Evolutionary conservation across 2,329 filamentous ascomycete species (phyloP).

Genomic region (Orbilia brochopaga): DNA sequence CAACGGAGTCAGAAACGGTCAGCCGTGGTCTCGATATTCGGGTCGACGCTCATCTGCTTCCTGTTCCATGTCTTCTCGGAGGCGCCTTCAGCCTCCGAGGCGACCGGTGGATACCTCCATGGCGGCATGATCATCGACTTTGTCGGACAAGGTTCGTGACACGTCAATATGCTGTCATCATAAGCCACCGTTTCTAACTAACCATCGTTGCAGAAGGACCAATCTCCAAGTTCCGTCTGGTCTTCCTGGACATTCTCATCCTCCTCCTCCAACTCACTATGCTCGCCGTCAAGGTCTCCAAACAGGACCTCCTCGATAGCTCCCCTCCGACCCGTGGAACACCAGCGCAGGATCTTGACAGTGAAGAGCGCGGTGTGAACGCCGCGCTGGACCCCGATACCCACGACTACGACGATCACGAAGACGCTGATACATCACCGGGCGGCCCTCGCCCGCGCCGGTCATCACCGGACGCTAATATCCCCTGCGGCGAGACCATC

Average conservation of each 20-base stretch:
- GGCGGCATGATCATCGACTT: conserved; percentile 73
- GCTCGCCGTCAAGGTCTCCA: conserved; percentile 66
- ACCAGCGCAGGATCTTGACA: conserved; percentile 63
- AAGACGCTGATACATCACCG: background rate
- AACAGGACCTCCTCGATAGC: conserved; percentile 57
- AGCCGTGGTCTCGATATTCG: conserved; percentile 66
- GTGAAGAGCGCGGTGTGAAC: conserved; percentile 64
- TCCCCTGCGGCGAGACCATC: conserved; percentile 54
- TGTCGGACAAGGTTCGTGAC: conserved; percentile 64
- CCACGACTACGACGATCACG: conserved; percentile 51
- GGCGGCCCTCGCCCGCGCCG: conserved; percentile 15
- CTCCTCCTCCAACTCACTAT: conserved; percentile 68
- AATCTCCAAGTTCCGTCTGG: conserved; percentile 64
- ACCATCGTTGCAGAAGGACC: conserved; percentile 60
- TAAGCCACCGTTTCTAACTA: conserved; percentile 1
- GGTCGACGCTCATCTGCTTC: conserved; percentile 68
- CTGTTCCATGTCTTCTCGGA: conserved; percentile 66
- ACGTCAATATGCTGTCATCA: conserved; percentile 12
- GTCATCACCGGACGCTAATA: conserved; percentile 19
- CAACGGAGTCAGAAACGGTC: conserved; percentile 65
- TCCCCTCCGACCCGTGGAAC: conserved; percentile 38
- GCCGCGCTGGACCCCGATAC: conserved; percentile 51
- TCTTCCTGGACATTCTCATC: conserved; percentile 66
- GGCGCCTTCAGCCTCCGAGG: conserved; percentile 66
- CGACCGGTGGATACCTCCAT: conserved; percentile 70